Conservation (phyloP, 768 basidiomycete genomes). For the Pholiota conissans region DNA sequence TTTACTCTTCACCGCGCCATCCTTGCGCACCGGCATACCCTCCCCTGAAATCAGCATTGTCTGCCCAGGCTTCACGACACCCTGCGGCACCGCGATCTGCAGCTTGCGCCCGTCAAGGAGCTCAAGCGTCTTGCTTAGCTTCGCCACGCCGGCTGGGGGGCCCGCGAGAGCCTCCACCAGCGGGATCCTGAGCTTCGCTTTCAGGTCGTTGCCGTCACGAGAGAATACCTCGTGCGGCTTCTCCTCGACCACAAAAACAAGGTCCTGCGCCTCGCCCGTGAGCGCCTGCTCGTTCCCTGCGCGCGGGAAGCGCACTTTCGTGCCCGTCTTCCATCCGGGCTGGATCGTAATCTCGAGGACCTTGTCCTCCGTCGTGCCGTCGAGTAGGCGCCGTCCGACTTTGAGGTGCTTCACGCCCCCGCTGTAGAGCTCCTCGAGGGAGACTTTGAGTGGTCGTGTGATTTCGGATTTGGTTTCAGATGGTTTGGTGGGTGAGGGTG, state of each 20-base stretch:
- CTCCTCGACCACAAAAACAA: constrained; percentile 98
- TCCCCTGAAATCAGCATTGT: constrained; percentile 71
- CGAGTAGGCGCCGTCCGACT: constrained; percentile 71
- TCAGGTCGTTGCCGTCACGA: constrained; percentile 82
- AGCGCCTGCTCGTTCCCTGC: constrained; percentile 78
- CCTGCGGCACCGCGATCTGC: constrained; percentile 63
- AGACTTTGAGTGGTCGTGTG: constrained; percentile 78
- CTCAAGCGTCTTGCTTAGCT: constrained; percentile 53
- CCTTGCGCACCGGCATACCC: constrained; percentile 91
- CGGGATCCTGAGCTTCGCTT: constrained; percentile 58
- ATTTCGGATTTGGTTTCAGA: constrained; percentile 60
- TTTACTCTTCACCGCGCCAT: constrained; percentile 64
- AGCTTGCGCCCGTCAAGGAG: constrained; percentile 79
- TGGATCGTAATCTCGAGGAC: constrained; percentile 77
- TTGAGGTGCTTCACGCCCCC: constrained; percentile 89
- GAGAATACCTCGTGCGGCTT: constrained; percentile 80
- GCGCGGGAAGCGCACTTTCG: constrained; percentile 87
- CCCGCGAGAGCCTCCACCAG: constrained; percentile 85
- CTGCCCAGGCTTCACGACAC: constrained; percentile 76
- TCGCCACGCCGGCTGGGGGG: constrained; percentile 27
- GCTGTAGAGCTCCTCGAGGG: constrained; percentile 82
- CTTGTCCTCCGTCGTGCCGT: constrained; percentile 81
- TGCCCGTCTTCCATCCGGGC: constrained; percentile 96
- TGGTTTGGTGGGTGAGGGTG: constrained; percentile 27
- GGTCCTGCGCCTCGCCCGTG: constrained; percentile 72